Conservation (phyloP, 1,139 yeast species). For the Saccharomyces uvarum region DNA sequence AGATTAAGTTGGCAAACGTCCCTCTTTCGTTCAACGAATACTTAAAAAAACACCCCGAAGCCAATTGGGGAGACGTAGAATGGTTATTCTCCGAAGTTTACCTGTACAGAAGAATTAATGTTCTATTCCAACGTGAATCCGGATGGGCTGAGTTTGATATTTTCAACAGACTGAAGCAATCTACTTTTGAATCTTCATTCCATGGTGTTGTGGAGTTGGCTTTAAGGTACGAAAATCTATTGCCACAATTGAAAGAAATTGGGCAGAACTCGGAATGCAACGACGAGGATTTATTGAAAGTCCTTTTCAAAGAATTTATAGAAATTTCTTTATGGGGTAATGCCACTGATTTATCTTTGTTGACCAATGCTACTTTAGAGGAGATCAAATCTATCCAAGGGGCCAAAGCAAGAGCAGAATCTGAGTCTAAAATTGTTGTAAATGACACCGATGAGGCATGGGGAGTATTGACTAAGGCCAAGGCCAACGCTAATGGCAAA, state of each 20-base stretch:
- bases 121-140: conserved; percentile 36
- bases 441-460: conserved; percentile 72
- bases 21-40: conserved; percentile 47
- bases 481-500: conserved; percentile 16
- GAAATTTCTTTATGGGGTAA: conserved; percentile 96
- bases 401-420: conserved; percentile 72
- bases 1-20: conserved; percentile 37
- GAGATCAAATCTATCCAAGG: conserved; percentile 91
- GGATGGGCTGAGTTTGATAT: conserved; percentile 48
- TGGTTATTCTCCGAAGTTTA: conserved; percentile 89
- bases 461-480: conserved; percentile 37
- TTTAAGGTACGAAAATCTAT: conserved; percentile 50
- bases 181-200: conserved; percentile 67
- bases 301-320: conserved; percentile 67
- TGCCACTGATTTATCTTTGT: conserved; percentile 85
- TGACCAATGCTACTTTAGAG: conserved; percentile 77
- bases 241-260: conserved; percentile 19
- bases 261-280: conserved; percentile 19
- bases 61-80: conserved; percentile 74
- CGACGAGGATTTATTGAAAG: conserved; percentile 42
- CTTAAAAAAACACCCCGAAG: conserved; percentile 27
- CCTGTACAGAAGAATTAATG: conserved; percentile 60
- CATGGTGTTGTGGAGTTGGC: conserved; percentile 80
- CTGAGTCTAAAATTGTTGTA: conserved; percentile 72
- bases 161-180: conserved; percentile 60